Evolutionary conservation across 805 yeast genomes (phyloP), one percentile per base, ranked within the genome.

Genomic region (Metschnikowia proteae): DNA sequence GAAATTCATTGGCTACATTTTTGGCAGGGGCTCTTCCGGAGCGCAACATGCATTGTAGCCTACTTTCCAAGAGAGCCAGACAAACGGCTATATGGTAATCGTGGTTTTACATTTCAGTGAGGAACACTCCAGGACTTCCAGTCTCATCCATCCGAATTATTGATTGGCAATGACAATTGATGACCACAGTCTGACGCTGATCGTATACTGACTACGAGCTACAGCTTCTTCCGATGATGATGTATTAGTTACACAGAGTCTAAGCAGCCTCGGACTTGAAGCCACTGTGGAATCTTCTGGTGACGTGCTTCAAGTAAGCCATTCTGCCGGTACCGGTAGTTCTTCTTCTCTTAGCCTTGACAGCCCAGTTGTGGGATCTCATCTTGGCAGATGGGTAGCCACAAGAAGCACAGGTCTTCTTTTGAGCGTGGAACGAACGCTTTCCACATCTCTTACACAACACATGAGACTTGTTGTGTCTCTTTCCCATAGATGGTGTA

Each of bases 261-360:
- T 81, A 81, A 69, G 82, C 84, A 62, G 84, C 70, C 74, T 78
- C 78, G 67, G 86, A 77, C 77, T 80, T 75, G 97, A 94, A 94
- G 75, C 90, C 96, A 85, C 92, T 92, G 88, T 91, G 88, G 88
- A 92, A 92, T 83, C 90, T 88, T 85, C 98, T 91, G 66, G 94
- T 79, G 67, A 94, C 96, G 79, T 84, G 85, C 84, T 92, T 94
- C 79, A 94, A 84, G 90, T 92, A 83, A 76, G 91, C 82, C 95
- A 89, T 88, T 82, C 99, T 95, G 80, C 99, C 99, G 76, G 98
- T 84, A 83, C 99, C 99, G 66, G 97, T 91, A 65, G 99, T 94
- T 78, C 87, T 86, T 88, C 99, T 90, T 89, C 99, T 90, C 86
- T 91, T 88, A 73, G 97, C 96, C 87, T 94, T 94, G 64, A 79